These are phyloP conservation scores for Daldinia vernicosa DNA, from an alignment of 495 filamentous ascomycete species.

Conservation along the genomic window DNA sequence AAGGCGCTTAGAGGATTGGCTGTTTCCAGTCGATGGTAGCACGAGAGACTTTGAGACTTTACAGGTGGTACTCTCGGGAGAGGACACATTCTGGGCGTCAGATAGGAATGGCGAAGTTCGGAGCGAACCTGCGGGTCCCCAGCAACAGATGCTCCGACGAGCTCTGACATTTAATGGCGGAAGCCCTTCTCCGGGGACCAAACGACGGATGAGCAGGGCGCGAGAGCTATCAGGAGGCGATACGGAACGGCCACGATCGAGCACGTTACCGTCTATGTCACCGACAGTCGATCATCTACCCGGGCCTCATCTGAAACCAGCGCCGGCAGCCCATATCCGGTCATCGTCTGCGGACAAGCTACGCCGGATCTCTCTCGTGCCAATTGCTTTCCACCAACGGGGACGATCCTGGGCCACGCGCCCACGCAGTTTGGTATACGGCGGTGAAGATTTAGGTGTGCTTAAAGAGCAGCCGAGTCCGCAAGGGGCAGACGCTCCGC, in stretches of 20 bases:
- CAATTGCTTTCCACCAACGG: conserved; percentile 37
- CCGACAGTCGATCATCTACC: conserved; percentile 33
- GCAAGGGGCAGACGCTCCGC: neutral
- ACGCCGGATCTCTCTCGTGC: conserved; percentile 33
- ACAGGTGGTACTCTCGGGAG: conserved; percentile 53
- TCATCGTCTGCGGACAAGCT: conserved; percentile 39
- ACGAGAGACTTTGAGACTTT: conserved; percentile 50
- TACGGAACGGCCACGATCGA: conserved; percentile 42
- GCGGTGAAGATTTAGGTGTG: conserved; percentile 31
- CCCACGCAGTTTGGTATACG: conserved; percentile 40
- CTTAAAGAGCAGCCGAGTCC: conserved; percentile 45
- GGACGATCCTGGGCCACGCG: conserved; percentile 36
- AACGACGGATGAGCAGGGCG: conserved; percentile 29
- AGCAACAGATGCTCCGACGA: conserved; percentile 36
- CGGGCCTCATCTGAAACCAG: conserved; percentile 24
- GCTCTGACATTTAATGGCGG: conserved; percentile 38
- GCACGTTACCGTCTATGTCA: conserved; percentile 36
- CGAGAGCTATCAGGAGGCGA: conserved; percentile 26
- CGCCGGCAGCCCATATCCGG: conserved; percentile 28
- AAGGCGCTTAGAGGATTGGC: conserved; percentile 48
- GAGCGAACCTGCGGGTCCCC: conserved; percentile 31
- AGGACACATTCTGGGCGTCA: conserved; percentile 55
- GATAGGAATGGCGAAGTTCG: conserved; percentile 53
- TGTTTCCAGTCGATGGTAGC: conserved; percentile 51
- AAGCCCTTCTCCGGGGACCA: conserved; percentile 2